phyloP scores from a whole-genome alignment of 2,329 filamentous ascomycete genomes.

The Sporothrix luriei region DNA sequence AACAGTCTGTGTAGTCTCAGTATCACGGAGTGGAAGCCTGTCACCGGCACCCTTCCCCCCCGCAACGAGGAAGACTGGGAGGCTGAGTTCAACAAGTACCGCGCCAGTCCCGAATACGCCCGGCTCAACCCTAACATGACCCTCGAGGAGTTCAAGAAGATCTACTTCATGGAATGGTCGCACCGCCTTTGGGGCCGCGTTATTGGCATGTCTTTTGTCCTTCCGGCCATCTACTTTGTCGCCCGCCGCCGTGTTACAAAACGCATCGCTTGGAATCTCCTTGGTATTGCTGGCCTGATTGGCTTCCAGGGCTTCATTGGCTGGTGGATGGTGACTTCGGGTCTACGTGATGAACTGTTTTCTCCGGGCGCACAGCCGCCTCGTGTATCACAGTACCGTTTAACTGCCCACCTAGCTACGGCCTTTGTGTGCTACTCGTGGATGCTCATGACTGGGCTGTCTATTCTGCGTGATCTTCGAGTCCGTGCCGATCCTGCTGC shows the following conservation, averaged over 20 bases:
- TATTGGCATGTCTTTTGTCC: conserved; percentile 84
- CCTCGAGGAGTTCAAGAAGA: conserved; percentile 92
- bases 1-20: conserved; percentile 57
- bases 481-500: conserved; percentile 68
- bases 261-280: conserved; percentile 74
- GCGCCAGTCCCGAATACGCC: conserved; percentile 87
- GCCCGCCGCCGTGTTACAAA: conserved; percentile 74
- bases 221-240: conserved; percentile 88
- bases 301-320: conserved; percentile 94
- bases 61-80: conserved; percentile 81
- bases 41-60: conserved; percentile 88
- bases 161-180: conserved; percentile 99
- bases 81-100: conserved; percentile 89
- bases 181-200: conserved; percentile 93
- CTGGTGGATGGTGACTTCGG: conserved; percentile 99
- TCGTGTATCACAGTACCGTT: conserved; percentile 89
- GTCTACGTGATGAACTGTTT: conserved; percentile 93
- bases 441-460: conserved; percentile 88
- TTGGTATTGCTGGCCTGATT: conserved; percentile 84
- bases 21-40: conserved; percentile 98
- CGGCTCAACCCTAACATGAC: conserved; percentile 92
- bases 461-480: conserved; percentile 75
- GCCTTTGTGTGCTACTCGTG: conserved; percentile 92
- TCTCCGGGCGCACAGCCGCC: conserved; percentile 88
- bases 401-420: conserved; percentile 84